Evolutionary conservation across 2,329 filamentous ascomycete species (phyloP), one percentile per base, ranked within the genome.

Genomic region (Pseudocercospora pini-densiflorae): DNA sequence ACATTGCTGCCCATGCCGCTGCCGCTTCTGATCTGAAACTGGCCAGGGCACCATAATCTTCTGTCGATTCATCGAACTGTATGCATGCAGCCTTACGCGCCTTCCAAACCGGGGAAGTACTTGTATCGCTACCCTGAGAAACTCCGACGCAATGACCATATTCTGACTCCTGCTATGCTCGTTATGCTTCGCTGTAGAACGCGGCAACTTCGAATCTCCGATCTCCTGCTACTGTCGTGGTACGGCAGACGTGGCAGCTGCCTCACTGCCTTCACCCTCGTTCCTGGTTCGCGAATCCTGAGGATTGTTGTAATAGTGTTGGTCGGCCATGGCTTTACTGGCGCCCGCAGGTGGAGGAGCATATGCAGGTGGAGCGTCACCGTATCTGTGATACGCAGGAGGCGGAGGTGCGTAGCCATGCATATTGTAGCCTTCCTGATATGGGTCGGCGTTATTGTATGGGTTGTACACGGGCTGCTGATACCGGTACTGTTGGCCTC

Each of bases 291-390:
- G 54, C 65, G 65, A 55, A 43, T 43, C 43, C 43, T 62, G 54
- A 36, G 63, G 57, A 36, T 31, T 21, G 31, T 40, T 58, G 55
- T 58, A 58, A 45, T 71, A 72, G 49, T 71, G 73, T 68, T 79
- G 77, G 62, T 79, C 75, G 49, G 76, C 74, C 61, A 75, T 67
- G 3, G 74, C 73, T 65, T 79, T 79, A 61, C 71, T 76, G 14
- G 69, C 75, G 29, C 77, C 77, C 54, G 73, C 65, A 24, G 77
- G 77, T 53, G 77, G 77, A 24, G 55, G 31, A 70, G 74, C 71
- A 66, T 79, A 79, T 8, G 74, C 72, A 27, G 77, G 77, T 47
- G 75, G 75, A 24, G 77, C 76, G 16, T 73, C 71, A 9, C 75
- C 73, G 36, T 66, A 70, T 10, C 65, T 65, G 36, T 76, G 72